Conservation (phyloP, 2,329 filamentous ascomycete genomes). For the Colletotrichum viniferum region DNA sequence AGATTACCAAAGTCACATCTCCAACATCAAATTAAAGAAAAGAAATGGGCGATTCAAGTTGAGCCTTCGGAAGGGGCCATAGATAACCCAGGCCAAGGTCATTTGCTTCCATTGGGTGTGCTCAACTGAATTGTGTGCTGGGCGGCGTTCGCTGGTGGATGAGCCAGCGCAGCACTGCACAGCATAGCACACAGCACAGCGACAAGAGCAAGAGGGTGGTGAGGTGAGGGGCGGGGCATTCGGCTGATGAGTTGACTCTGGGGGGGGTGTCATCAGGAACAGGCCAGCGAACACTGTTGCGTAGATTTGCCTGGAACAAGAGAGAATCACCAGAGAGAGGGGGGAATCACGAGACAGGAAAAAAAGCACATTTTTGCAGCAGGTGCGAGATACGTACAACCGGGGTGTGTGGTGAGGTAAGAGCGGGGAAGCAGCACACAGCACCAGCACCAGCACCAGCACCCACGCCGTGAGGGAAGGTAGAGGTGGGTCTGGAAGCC, state of each 20-base stretch:
- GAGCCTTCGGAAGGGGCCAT: not conserved
- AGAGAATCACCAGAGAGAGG: slow-evolving; percentile 7
- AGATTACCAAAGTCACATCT: not conserved
- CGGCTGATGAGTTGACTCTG: not conserved
- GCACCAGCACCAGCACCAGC: not conserved
- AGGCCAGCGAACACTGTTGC: not conserved
- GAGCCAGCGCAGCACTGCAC: slow-evolving; percentile 9
- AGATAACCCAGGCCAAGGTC: slow-evolving; percentile 12
- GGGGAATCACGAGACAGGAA: slow-evolving; percentile 16
- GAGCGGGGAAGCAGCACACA: slow-evolving; percentile 11
- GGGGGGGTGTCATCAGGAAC: slow-evolving; percentile 5
- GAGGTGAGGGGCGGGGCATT: not conserved
- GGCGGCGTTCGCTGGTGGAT: not conserved
- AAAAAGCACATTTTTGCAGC: slow-evolving; percentile 7
- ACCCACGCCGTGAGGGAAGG: not conserved
- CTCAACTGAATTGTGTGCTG: not conserved
- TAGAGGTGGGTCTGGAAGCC: not conserved
- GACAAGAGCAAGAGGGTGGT: not conserved
- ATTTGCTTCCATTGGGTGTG: not conserved
- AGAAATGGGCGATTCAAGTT: slow-evolving; percentile 4
- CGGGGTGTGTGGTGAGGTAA: slow-evolving; percentile 4
- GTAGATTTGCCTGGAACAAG: slow-evolving; percentile 15
- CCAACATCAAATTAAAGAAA: slow-evolving; percentile 3
- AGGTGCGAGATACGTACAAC: slow-evolving; percentile 6
- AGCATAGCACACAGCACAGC: not conserved